phyloP scores from a whole-genome alignment of 1,284 basidiomycete species.

The Entoloma clypeatum region DNA sequence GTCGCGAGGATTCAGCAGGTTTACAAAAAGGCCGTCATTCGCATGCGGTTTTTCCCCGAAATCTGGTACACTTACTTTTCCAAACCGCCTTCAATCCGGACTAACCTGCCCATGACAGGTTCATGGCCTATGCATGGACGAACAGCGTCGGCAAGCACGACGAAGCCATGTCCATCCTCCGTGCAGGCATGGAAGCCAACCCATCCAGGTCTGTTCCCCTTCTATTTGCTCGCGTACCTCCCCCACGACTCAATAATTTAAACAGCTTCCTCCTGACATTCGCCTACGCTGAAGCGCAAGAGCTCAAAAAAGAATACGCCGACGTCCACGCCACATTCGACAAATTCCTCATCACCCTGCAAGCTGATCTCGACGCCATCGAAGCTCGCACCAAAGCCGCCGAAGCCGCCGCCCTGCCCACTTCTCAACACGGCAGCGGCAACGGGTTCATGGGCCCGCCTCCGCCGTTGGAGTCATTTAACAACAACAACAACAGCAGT shows the following conservation, averaged over 20 bases:
- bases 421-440: slow-evolving; percentile 31
- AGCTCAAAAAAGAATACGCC: slow-evolving; percentile 61
- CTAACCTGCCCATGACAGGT: slow-evolving; percentile 47
- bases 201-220: slow-evolving; percentile 58
- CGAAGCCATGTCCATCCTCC: slow-evolving; percentile 79
- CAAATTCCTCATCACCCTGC: slow-evolving; percentile 67
- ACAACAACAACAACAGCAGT: slow-evolving; percentile 12
- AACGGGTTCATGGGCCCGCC: slow-evolving; percentile 20
- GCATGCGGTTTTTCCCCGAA: slow-evolving; percentile 94
- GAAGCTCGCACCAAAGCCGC: slow-evolving; percentile 49
- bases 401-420: slow-evolving; percentile 36
- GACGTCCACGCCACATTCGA: slow-evolving; percentile 72
- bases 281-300: slow-evolving; percentile 83
- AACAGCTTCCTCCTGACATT: slow-evolving; percentile 84
- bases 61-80: slow-evolving; percentile 63
- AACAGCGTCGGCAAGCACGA: slow-evolving; percentile 72
- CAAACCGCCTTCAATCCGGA: background rate
- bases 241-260: slow-evolving; percentile 1
- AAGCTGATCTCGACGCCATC: slow-evolving; percentile 69
- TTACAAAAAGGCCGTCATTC: slow-evolving; percentile 83
- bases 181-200: slow-evolving; percentile 86
- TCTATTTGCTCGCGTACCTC: slow-evolving; percentile 3
- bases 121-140: slow-evolving; percentile 86
- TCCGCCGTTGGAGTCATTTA: slow-evolving; percentile 9
- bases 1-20: slow-evolving; percentile 76